A percentile compares a stretch with the other conserved stretches of the same genome.
phyloP scores from a whole-genome alignment of 768 basidiomycete genomes.

The Lyophyllum decastes region DNA sequence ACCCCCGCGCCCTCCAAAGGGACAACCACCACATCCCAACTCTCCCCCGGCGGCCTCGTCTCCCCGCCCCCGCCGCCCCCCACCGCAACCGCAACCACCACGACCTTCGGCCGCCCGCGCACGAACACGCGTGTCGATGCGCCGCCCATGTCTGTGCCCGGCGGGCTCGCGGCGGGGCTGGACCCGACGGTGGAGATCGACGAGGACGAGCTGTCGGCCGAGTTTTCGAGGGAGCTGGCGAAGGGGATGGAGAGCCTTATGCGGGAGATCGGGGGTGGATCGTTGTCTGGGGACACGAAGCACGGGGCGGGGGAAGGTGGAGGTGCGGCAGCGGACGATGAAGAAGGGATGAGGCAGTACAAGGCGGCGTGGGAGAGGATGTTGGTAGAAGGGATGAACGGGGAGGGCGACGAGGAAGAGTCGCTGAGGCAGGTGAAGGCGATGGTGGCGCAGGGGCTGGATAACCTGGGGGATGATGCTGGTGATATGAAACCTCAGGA shows the following conservation, averaged over 20 bases:
- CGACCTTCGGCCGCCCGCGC: constrained; percentile 38
- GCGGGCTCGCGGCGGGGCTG: constrained; percentile 24
- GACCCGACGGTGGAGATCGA: constrained; percentile 32
- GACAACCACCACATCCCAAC: background rate
- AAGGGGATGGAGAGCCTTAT: constrained; percentile 54
- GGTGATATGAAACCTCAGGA: too few relatives aligned
- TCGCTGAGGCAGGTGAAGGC: too few relatives aligned
- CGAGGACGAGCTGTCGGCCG: constrained; percentile 41
- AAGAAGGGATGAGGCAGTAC: constrained; percentile 41
- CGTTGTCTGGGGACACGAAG: constrained; percentile 13
- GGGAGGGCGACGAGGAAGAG: constrained; percentile 2
- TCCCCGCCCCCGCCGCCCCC: constrained; percentile 35
- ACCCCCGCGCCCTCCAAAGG: constrained; percentile 16
- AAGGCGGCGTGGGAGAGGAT: constrained; percentile 73
- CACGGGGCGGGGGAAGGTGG: constrained; percentile 1
- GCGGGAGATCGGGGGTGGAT: constrained; percentile 42
- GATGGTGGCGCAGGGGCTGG: too few relatives aligned
- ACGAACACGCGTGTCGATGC: constrained; percentile 51
- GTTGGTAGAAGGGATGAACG: constrained; percentile 64
- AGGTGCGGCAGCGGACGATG: constrained; percentile 19
- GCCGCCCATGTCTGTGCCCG: constrained; percentile 38
- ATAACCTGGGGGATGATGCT: too few relatives aligned
- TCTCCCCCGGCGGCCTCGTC: constrained; percentile 12
- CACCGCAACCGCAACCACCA: constrained; percentile 25
- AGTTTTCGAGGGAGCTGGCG: constrained; percentile 47